Base-by-base conservation (phyloP, 495 filamentous ascomycete genomes). In the Neurospora terricola region DNA sequence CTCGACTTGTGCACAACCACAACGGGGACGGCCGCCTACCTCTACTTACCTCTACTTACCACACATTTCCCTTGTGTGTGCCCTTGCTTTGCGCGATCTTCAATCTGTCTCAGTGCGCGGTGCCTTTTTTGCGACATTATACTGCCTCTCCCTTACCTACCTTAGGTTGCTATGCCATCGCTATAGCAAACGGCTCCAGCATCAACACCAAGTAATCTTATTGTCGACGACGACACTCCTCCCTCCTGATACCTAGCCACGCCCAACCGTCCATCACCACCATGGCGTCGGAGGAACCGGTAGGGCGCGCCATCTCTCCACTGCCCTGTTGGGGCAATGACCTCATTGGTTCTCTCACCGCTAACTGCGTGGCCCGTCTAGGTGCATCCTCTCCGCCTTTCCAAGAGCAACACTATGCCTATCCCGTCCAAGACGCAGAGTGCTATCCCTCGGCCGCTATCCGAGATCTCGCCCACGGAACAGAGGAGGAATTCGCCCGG, bases 401-500 rank as follows among this genome's bases (percentile, higher is more conserved):
- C 88, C 43, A 90, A 89, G 79, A 83, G 76, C 76, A 84, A 80
- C 38, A 82, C 84, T 38, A 80, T 78, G 69, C 75, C 83, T 45
- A 85, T 86, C 23, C 83, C 87, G 12, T 73, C 76, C 72, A 85
- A 86, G 79, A 77, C 76, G 68, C 70, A 70, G 37, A 84, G 81
- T 79, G 77, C 82, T 39, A 80, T 86, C 73, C 84, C 84, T 69
- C 85, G 86, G 23, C 85, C 88, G 27, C 81, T 90, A 68, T 87
- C 87, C 73, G 88, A 90, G 76, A 83, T 90, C 69, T 86, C 84
- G 43, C 86, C 86, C 37, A 87, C 84, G 30, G 87, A 89, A 77
- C 83, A 84, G 77, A 76, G 89, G 77, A 80, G 86, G 72, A 96
- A 96, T 79, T 96, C 93, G 48, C 91, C 91, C 5, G 92, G 88